Evolutionary conservation across 2,329 filamentous ascomycete genomes (phyloP).

Genomic region (Shiraia bambusicola): DNA sequence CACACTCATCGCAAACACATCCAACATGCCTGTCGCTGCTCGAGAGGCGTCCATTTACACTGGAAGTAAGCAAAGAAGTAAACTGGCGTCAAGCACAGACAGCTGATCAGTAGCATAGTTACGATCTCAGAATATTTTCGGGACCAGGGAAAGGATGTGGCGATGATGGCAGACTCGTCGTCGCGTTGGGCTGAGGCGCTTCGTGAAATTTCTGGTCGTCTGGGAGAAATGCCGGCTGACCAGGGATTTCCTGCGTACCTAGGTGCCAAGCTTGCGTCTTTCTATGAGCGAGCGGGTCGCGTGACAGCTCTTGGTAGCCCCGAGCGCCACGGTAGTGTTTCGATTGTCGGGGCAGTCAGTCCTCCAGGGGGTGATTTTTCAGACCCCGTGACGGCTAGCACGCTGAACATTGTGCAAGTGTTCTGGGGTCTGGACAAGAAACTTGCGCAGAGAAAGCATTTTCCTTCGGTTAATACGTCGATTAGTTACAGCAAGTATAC

Average conservation of each 20-base stretch:
- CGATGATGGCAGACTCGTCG: conserved; percentile 99
- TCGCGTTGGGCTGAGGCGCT: conserved; percentile 98
- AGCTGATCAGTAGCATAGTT: too few relatives aligned
- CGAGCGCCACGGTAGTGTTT: conserved; percentile 86
- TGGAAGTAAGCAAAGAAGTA: conserved; percentile 56
- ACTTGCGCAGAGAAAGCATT: conserved; percentile 97
- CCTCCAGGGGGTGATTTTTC: conserved; percentile 99
- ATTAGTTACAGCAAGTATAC: conserved; percentile 98
- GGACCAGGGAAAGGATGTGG: conserved; percentile 94
- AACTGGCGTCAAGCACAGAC: too few relatives aligned
- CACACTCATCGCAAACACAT: conserved; percentile 96
- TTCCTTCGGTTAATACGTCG: conserved; percentile 95
- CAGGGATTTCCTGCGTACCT: conserved; percentile 99
- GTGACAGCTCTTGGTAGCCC: conserved; percentile 84
- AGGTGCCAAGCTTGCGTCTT: conserved; percentile 93
- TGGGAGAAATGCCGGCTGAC: conserved; percentile 99
- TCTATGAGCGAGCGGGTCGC: conserved; percentile 97
- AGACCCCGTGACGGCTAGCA: conserved; percentile 91
- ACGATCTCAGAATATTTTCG: conserved; percentile 96
- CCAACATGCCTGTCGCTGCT: conserved; percentile 98
- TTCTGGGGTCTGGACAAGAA: conserved; percentile 99
- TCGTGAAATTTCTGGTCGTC: conserved; percentile 96
- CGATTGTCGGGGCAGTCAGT: conserved; percentile 95
- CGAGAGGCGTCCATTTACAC: conserved; percentile 99
- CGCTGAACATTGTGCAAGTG: conserved; percentile 95